Conservation (phyloP, 2,329 filamentous ascomycete species). For the Neonectria faginata region DNA sequence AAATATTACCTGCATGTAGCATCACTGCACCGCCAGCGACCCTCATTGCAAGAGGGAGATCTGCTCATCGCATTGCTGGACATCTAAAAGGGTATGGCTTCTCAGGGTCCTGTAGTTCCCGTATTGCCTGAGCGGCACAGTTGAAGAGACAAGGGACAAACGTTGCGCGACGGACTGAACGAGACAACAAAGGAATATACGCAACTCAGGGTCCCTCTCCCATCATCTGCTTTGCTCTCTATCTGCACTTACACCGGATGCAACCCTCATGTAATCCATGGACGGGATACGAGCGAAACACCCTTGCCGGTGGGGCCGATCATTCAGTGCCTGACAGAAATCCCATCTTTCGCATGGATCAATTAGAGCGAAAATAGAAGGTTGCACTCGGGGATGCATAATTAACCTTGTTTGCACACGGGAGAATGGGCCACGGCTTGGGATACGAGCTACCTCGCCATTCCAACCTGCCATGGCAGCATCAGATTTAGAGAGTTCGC, state of each 20-base stretch:
- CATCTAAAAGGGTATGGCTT: not conserved
- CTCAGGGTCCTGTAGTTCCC: not conserved
- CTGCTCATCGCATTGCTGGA: not conserved
- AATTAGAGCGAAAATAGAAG: slow-evolving; percentile 13
- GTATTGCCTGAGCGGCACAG: not conserved
- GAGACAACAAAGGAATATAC: not conserved
- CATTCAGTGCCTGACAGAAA: slow-evolving; percentile 2
- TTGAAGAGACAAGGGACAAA: not conserved
- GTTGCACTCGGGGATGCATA: not conserved
- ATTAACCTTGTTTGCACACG: slow-evolving; percentile 3
- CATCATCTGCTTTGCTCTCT: not conserved
- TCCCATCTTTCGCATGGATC: slow-evolving; percentile 2
- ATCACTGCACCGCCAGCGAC: too few relatives aligned
- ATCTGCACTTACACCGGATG: slow-evolving; percentile 1
- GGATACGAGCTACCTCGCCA: slow-evolving; percentile 9
- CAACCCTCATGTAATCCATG: slow-evolving; percentile 6
- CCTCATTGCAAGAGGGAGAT: not conserved
- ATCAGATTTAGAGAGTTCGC: not conserved
- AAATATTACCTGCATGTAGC: too few relatives aligned
- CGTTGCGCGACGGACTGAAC: not conserved
- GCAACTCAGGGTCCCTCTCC: not conserved
- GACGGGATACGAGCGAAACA: slow-evolving; percentile 3
- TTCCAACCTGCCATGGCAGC: not conserved
- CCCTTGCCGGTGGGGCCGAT: not conserved
- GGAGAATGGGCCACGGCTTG: not conserved